phyloP scores from a whole-genome alignment of 441 rosid species.

The Gossypium gossypioides region DNA sequence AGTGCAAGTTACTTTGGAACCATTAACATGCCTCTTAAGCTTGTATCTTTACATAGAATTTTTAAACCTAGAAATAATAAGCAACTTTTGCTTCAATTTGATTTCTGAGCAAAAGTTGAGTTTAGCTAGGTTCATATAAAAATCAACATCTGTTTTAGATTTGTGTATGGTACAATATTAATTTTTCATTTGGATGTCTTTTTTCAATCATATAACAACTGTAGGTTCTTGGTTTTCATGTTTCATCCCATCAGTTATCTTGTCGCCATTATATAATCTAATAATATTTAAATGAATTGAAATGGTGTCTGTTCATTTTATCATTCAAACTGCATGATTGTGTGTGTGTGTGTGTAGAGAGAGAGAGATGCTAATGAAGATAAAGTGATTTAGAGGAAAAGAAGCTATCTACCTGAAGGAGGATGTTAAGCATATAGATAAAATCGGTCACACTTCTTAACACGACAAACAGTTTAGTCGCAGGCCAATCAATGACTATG shows the following conservation, averaged over 20 bases:
- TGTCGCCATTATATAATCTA: background rate
- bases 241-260: background rate
- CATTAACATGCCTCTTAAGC: background rate
- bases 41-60: background rate
- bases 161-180: background rate
- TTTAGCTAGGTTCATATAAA: background rate
- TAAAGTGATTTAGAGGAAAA: constrained; percentile 1
- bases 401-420: constrained; percentile 60
- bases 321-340: background rate
- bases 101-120: background rate
- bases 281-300: background rate
- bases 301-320: background rate
- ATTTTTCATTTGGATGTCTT: background rate
- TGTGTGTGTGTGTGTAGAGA: background rate
- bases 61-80: background rate
- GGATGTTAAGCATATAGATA: constrained; percentile 53
- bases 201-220: background rate
- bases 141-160: background rate
- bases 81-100: constrained; percentile 1
- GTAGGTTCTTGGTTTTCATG: background rate
- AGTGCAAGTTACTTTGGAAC: background rate
- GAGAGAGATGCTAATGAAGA: background rate
- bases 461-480: constrained; percentile 40
- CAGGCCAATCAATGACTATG: constrained; percentile 38
- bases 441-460: constrained; percentile 57